These are phyloP conservation scores for Zygosaccharomyces pseudorouxii DNA, from an alignment of 805 yeast species.

Conservation along the genomic window DNA sequence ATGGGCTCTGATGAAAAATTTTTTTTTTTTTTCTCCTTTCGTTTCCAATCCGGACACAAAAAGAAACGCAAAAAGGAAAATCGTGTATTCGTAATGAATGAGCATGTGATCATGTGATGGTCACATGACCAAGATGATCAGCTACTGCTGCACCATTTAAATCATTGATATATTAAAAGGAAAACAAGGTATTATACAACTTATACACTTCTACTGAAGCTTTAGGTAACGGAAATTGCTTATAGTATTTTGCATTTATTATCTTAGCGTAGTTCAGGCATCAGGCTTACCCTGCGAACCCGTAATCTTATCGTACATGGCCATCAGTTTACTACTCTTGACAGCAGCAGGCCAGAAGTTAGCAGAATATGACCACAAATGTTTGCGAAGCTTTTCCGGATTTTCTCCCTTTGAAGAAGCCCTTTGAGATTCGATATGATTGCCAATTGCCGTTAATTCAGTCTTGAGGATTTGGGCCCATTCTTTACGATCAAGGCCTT, in stretches of 20 bases:
- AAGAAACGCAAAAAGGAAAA: background rate
- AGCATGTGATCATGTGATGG: too few species aligned
- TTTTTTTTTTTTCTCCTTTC: too few species aligned
- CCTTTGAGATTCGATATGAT: conserved; percentile 50
- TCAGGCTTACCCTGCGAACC: conserved; percentile 5
- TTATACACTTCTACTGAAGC: background rate
- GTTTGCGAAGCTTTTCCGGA: conserved; percentile 47
- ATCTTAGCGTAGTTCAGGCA: background rate
- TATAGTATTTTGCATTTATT: background rate
- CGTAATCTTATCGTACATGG: conserved; percentile 64
- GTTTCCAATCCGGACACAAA: background rate
- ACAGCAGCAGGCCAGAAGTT: conserved; percentile 85
- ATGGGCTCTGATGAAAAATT: background rate
- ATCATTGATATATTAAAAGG: background rate
- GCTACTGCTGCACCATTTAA: too few species aligned
- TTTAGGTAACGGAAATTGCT: background rate
- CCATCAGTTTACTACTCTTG: conserved; percentile 64
- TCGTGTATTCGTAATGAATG: too few species aligned
- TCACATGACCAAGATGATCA: too few species aligned
- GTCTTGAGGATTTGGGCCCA: conserved; percentile 68
- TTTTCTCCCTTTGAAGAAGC: conserved; percentile 27
- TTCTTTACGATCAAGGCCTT: conserved; percentile 68
- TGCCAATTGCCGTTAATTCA: conserved; percentile 70
- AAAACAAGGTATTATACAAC: background rate
- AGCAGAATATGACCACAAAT: conserved; percentile 80